Evolutionary conservation across 1,139 yeast species (phyloP).

Genomic region (Pneumocystis sp.): DNA sequence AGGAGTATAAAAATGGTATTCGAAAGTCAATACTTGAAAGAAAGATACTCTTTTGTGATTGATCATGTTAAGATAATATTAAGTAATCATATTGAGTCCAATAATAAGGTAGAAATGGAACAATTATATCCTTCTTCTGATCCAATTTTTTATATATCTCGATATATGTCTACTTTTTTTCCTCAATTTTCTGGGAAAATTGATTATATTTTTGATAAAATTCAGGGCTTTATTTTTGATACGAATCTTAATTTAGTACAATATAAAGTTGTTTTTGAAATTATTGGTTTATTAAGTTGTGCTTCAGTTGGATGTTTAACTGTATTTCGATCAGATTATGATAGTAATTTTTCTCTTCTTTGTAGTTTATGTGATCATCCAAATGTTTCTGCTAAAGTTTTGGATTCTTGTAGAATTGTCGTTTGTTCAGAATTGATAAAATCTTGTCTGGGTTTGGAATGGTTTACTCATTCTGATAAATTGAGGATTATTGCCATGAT

Average conservation of each 20-base stretch:
- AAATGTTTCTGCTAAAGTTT: not conserved
- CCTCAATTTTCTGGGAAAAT: not conserved
- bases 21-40: not conserved
- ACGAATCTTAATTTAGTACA: not conserved
- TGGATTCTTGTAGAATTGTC: not conserved
- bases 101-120: not conserved
- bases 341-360: not conserved
- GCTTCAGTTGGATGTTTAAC: not conserved
- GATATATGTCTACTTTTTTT: not conserved
- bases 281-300: not conserved
- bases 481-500: not conserved
- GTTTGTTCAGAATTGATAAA: not conserved
- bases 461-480: not conserved
- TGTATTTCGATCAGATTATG: not conserved
- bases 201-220: not conserved
- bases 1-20: not conserved
- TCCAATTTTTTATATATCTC: not conserved
- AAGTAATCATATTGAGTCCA: not conserved
- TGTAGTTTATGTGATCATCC: not conserved
- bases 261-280: not conserved
- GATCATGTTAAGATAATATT: not conserved
- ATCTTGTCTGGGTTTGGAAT: not conserved
- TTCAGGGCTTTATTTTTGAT: not conserved
- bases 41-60: not conserved
- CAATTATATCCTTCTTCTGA: not conserved